Evolutionary conservation across 2,329 filamentous ascomycete species (phyloP), one percentile per base, ranked within the genome.

Genomic region (Teratosphaeria nubilosa): DNA sequence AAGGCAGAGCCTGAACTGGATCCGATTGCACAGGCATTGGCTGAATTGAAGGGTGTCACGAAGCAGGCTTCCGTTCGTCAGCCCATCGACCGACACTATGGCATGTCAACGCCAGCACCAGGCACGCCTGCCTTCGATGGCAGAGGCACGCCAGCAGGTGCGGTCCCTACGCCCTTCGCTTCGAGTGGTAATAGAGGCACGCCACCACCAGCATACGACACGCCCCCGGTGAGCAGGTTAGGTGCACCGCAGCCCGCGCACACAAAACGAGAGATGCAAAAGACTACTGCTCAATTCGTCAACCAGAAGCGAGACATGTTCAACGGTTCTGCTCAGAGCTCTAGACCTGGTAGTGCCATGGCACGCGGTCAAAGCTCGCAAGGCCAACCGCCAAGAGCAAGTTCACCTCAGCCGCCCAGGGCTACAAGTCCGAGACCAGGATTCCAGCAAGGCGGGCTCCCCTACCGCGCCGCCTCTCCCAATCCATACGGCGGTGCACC

Each of bases 1-100:
- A 66, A 71, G 56, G 72, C 54, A 60, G 57, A 71, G 11, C 65
- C 74, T 3, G 86, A 88, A 30, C 74, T 81, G 16, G 94, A 99
- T 68, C 94, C 94, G 0, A 96, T 99, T 69, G 94, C 92, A 2
- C 82, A 89, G 66, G 95, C 94, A 25, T 80, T 99, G 7, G 94
- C 92, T 11, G 92, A 99, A 68, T 80, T 99, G 37, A 97, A 95
- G 75, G 90, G 87, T 0, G 87, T 91, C 4, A 82, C 80, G 16
- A 97, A 97, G 74, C 87, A 91, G 65, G 83, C 90, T 6, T 86
- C 86, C 3, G 80, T 83, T 54, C 85, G 95, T n/a, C 84, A 96
- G 60, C 95, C 94, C n/a, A 94, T 91, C 20, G 95, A 99, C 72
- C 86, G 89, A 60, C 96, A 96, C 73, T 90, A 95, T 69, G 92